phyloP scores from a whole-genome alignment of 768 basidiomycete genomes.

The Wakefieldia striispora region DNA sequence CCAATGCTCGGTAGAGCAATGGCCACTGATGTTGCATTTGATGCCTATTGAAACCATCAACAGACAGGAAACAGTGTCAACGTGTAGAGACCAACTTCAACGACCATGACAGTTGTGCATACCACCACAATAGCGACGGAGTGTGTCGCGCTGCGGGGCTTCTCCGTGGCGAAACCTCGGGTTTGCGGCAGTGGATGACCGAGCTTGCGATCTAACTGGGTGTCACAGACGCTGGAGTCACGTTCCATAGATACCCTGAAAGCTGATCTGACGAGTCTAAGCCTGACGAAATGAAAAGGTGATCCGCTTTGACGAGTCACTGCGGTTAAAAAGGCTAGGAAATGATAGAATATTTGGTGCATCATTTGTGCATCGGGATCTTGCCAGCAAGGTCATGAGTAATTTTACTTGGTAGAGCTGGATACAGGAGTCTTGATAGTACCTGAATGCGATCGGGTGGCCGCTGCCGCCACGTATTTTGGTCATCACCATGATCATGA shows the following conservation, averaged over 20 bases:
- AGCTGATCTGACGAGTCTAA: background rate
- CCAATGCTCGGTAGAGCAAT: slow-evolving; percentile 56
- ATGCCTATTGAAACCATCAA: slow-evolving; percentile 24
- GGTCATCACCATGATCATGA: too few species aligned
- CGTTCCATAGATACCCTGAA: slow-evolving; percentile 8
- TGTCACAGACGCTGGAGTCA: slow-evolving; percentile 10
- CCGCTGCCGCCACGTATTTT: too few species aligned
- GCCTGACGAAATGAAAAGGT: background rate
- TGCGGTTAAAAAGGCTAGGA: too few species aligned
- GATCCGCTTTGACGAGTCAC: background rate
- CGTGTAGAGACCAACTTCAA: slow-evolving; percentile 27
- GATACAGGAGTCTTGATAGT: too few species aligned
- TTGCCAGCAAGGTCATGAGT: too few species aligned
- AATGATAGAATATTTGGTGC: too few species aligned
- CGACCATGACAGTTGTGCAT: slow-evolving; percentile 40
- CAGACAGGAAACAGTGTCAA: background rate
- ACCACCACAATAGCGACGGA: slow-evolving; percentile 34
- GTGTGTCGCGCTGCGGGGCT: slow-evolving; percentile 14
- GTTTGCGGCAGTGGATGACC: background rate
- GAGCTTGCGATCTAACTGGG: background rate
- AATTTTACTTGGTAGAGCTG: too few species aligned
- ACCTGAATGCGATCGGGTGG: too few species aligned
- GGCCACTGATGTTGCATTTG: slow-evolving; percentile 42
- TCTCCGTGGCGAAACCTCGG: slow-evolving; percentile 10
- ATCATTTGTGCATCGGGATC: too few species aligned